Conservation (phyloP, 208 protist species). For the Blechomonas ayalai region DNA sequence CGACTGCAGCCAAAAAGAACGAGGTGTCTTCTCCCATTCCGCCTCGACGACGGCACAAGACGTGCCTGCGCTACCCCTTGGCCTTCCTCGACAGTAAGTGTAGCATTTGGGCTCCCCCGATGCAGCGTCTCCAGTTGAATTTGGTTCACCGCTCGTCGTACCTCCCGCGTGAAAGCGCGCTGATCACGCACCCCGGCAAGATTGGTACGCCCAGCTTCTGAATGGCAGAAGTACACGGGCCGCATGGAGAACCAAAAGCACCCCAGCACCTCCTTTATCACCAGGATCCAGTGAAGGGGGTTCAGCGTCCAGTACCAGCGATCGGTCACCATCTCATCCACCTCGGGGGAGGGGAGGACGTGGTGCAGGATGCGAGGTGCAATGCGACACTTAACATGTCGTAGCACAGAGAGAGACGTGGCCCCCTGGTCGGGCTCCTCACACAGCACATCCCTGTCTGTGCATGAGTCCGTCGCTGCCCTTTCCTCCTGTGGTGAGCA, state of each 20-base stretch:
- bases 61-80: not conserved
- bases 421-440: no score
- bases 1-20: constrained; percentile 84
- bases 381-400: constrained; percentile 44
- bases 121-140: constrained; percentile 12
- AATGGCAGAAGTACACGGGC: constrained; percentile 47
- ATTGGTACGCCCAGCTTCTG: constrained; percentile 48
- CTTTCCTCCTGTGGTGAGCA: no score
- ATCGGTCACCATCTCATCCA: constrained; percentile 60
- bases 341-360: constrained; percentile 67
- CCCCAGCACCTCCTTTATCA: constrained; percentile 44
- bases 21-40: constrained; percentile 22
- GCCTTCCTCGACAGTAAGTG: not conserved
- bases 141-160: constrained; percentile 43
- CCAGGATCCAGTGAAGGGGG: constrained; percentile 54
- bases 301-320: constrained; percentile 31
- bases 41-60: constrained; percentile 1
- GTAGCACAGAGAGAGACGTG: constrained; percentile 42
- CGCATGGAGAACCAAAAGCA: constrained; percentile 39
- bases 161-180: constrained; percentile 52
- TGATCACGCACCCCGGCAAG: constrained; percentile 60
- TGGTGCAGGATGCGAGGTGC: constrained; percentile 67
- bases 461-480: no score
- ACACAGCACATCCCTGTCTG: no score
- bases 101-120: not conserved